Evolutionary conservation across 2,329 filamentous ascomycete genomes (phyloP), one percentile per base, ranked within the genome.

Genomic region (Pestalotiopsis sp.): DNA sequence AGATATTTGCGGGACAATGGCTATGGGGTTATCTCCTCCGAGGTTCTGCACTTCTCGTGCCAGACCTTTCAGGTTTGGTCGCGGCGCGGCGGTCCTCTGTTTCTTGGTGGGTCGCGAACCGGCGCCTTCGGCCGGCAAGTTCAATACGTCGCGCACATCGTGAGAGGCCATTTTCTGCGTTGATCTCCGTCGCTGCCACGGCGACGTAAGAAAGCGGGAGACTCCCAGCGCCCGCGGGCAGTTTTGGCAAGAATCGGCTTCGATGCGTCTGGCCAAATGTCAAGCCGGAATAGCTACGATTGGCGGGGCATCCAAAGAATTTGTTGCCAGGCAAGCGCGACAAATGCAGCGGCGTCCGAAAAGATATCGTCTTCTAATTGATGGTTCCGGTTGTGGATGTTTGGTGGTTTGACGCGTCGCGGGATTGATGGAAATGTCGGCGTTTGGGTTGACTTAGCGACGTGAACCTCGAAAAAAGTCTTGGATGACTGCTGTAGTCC

Each of bases 121-220:
- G 64, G 82, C 75, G 70, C 83, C 81, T 39, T 90, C 91, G 74
- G 90, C 84, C 64, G 91, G 91, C 78, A 97, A 85, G 80, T 95
- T 93, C 77, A 97, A 90, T 78, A 97, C 93, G 80, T 97, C 94
- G 83, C 93, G 93, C 74, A 97, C 89, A 85, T 97, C 94, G 79
- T 90, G 88, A 71, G 91, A 91, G 70, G 91, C 86, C 91, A 93
- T 93, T 72, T 75, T 84, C 31, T 76, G 59, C 36, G 27, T 36
- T 9, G 6, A 3, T 38, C 17, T 39, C 13, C 20, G 27, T 20
- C 36, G n/a, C 14, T 31, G 36, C n/a, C 14, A 36, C 27, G 17
- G 27, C 59, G 31, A 36, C 27, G 6, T 36, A n/a, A 27, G 17
- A 31, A 62, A 39, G 59, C 23, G 31, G 27, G 27, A 13, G 12